A percentile compares a stretch with the other conserved stretches of the same genome.
Evolutionary conservation across 768 basidiomycete genomes (phyloP).

Genomic region (Lentinula boryana): DNA sequence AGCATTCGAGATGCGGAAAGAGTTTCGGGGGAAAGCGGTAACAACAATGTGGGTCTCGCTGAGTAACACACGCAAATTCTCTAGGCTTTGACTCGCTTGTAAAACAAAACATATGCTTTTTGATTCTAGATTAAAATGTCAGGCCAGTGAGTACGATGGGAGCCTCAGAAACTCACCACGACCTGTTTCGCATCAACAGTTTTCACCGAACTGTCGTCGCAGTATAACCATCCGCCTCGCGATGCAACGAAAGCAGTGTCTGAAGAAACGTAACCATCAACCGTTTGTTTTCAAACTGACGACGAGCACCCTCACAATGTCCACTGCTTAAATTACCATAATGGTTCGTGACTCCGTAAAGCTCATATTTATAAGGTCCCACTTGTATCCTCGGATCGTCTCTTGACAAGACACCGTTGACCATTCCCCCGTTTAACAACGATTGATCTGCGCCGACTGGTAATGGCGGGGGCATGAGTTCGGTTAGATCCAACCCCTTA

Average conservation of each 20-base stretch:
- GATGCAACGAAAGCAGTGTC: slow-evolving; percentile 93
- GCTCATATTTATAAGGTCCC: slow-evolving; percentile 90
- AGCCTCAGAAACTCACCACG: slow-evolving; percentile 47
- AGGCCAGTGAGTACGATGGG: neutral
- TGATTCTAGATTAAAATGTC: slow-evolving; percentile 26
- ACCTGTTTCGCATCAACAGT: slow-evolving; percentile 72
- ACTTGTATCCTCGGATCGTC: slow-evolving; percentile 78
- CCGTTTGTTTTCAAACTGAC: neutral
- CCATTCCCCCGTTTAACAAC: slow-evolving; percentile 36
- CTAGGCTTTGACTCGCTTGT: slow-evolving; percentile 48
- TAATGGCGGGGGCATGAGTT: slow-evolving; percentile 80
- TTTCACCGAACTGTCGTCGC: slow-evolving; percentile 88
- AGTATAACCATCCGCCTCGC: slow-evolving; percentile 85
- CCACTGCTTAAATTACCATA: slow-evolving; percentile 91
- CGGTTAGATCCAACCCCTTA: slow-evolving; percentile 54
- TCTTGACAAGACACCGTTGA: slow-evolving; percentile 23
- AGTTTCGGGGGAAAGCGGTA: neutral
- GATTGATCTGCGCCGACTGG: slow-evolving; percentile 56
- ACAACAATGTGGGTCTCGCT: neutral
- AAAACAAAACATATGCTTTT: slow-evolving; percentile 80
- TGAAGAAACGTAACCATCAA: slow-evolving; percentile 21
- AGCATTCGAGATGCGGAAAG: neutral
- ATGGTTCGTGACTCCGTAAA: slow-evolving; percentile 96
- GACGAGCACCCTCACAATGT: slow-evolving; percentile 63
- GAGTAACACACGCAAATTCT: neutral